Evolutionary conservation across 139 green algal species (phyloP).

Genomic region (Chlorella sorokiniana): DNA sequence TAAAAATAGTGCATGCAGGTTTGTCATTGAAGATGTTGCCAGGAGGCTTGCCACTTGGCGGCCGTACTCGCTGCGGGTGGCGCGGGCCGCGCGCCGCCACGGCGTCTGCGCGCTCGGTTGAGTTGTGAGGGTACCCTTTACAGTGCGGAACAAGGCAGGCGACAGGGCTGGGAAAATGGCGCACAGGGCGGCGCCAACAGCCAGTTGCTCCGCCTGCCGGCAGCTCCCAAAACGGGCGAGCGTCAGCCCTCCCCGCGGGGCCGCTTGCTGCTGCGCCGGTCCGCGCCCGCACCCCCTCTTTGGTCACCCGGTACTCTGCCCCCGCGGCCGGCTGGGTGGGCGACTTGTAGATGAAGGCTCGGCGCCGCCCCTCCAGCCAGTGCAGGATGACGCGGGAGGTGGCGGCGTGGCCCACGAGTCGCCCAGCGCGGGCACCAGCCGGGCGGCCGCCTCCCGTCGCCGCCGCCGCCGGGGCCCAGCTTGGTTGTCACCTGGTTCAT

Average conservation of each 20-base stretch:
- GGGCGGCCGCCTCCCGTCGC: slow-evolving; percentile 23
- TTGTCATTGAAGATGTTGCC: too few relatives aligned
- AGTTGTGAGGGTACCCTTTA: too few relatives aligned
- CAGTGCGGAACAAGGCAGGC: too few relatives aligned
- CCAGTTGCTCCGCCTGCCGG: too few relatives aligned
- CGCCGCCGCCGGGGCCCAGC: slow-evolving; percentile 30
- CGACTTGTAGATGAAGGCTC: slow-evolving; percentile 81
- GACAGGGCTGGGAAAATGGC: too few relatives aligned
- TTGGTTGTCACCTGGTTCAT: slow-evolving; percentile 91
- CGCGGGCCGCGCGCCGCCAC: too few relatives aligned
- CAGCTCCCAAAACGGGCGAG: too few relatives aligned
- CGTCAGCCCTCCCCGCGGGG: background rate
- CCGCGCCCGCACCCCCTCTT: slow-evolving; percentile 63
- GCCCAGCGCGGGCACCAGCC: slow-evolving; percentile 72
- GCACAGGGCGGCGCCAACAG: too few relatives aligned
- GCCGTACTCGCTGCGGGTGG: too few relatives aligned
- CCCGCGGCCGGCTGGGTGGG: slow-evolving; percentile 60
- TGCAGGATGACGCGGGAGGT: slow-evolving; percentile 83
- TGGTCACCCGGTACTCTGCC: slow-evolving; percentile 64
- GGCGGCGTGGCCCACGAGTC: slow-evolving; percentile 87
- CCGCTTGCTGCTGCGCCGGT: slow-evolving; percentile 8
- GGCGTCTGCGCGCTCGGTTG: too few relatives aligned
- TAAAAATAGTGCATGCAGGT: too few relatives aligned
- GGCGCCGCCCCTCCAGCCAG: slow-evolving; percentile 52
- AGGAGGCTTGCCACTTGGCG: too few relatives aligned